These are phyloP conservation scores for Plasmopara muralis DNA, from an alignment of 352 stramenopile genomes.

Conservation along the genomic window DNA sequence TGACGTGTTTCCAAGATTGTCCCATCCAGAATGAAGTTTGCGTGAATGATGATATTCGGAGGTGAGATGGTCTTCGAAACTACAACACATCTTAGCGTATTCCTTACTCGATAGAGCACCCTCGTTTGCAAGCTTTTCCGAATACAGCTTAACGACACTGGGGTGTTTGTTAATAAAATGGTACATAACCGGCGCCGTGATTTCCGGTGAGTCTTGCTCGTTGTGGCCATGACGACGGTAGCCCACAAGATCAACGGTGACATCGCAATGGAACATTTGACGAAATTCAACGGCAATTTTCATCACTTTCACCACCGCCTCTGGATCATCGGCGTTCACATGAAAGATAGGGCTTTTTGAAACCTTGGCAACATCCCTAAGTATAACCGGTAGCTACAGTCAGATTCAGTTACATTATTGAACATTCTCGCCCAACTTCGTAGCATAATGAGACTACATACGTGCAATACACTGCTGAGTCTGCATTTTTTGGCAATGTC, in stretches of 20 bases:
- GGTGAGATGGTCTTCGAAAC: conserved; percentile 59
- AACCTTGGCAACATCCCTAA: conserved; percentile 95
- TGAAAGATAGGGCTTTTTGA: conserved; percentile 92
- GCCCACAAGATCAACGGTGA: conserved; percentile 98
- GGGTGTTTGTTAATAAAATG: conserved; percentile 84
- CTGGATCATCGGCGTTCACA: conserved; percentile 97
- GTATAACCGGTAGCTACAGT: conserved; percentile 4
- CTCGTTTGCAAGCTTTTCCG: conserved; percentile 57
- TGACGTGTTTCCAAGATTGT: conserved; percentile 57
- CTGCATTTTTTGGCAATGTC: conserved; percentile 95
- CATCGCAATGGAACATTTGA: conserved; percentile 92
- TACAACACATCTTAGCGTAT: conserved; percentile 40
- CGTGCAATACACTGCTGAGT: conserved; percentile 96
- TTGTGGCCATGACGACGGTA: conserved; percentile 99
- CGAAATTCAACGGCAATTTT: conserved; percentile 88
- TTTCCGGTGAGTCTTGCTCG: conserved; percentile 89
- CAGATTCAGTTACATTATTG: conserved; percentile 2
- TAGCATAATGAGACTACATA: conserved; percentile 11
- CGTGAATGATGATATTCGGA: conserved; percentile 71
- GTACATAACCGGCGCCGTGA: conserved; percentile 89
- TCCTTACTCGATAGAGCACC: conserved; percentile 44
- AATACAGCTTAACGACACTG: conserved; percentile 72
- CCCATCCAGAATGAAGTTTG: conserved; percentile 64
- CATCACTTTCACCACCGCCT: conserved; percentile 89
- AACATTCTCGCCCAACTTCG: not conserved